These are phyloP conservation scores for Yamadazyma friedrichii DNA, from an alignment of 1,139 yeast genomes.

Conservation along the genomic window DNA sequence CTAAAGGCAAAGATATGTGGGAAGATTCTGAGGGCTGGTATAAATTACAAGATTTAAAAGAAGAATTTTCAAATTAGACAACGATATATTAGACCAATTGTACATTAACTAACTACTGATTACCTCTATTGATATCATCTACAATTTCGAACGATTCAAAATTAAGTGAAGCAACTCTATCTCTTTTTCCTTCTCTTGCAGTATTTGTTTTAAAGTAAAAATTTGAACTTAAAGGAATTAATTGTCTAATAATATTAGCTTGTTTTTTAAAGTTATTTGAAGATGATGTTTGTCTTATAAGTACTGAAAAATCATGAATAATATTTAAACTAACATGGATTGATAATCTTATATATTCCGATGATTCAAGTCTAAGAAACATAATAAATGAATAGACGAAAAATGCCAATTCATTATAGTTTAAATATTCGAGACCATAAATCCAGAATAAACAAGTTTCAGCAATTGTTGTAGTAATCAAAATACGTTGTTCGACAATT, in stretches of 20 bases:
- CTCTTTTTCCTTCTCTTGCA: constrained; percentile 8
- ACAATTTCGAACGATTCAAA: constrained; percentile 30
- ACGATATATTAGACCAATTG: not conserved
- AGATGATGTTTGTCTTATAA: not conserved
- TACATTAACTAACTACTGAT: constrained; percentile 6
- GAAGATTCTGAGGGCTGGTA: constrained; percentile 81
- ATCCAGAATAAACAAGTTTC: constrained; percentile 34
- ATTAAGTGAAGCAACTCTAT: constrained; percentile 26
- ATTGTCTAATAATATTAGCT: not conserved
- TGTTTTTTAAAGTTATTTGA: not conserved
- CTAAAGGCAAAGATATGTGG: constrained; percentile 79
- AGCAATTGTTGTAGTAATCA: constrained; percentile 35
- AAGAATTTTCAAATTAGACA: constrained; percentile 22
- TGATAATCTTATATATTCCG: constrained; percentile 32
- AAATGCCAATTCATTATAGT: constrained; percentile 18
- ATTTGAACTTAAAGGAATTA: constrained; percentile 4
- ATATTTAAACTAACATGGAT: constrained; percentile 19
- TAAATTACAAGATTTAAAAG: constrained; percentile 54
- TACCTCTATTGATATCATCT: constrained; percentile 18
- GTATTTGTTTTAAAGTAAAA: constrained; percentile 1
- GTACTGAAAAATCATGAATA: constrained; percentile 14
- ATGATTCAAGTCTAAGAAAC: constrained; percentile 42
- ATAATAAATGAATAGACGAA: constrained; percentile 37
- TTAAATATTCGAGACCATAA: constrained; percentile 28
- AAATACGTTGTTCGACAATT: constrained; percentile 34